phyloP scores from a whole-genome alignment of 2,329 filamentous ascomycete genomes.

The Neoarthrinium moseri region DNA sequence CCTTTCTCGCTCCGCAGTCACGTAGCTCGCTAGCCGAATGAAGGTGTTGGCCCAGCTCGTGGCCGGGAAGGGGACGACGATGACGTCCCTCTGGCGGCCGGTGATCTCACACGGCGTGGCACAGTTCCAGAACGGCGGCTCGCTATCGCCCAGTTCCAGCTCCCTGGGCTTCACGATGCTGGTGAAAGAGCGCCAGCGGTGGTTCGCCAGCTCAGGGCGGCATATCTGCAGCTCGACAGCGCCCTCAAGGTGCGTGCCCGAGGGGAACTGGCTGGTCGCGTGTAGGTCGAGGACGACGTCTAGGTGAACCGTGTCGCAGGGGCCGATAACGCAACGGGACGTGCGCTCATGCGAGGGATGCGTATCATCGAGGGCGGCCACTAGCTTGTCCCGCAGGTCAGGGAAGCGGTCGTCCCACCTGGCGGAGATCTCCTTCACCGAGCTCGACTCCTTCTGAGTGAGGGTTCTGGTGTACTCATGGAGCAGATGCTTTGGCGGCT shows the following conservation, averaged over 20 bases:
- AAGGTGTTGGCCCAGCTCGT: conserved; percentile 59
- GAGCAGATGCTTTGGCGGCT: conserved; percentile 42
- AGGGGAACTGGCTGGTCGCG: conserved; percentile 55
- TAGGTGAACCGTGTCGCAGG: conserved; percentile 61
- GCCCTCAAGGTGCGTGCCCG: conserved; percentile 59
- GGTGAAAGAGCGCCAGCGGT: conserved; percentile 61
- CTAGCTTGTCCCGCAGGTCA: conserved; percentile 51
- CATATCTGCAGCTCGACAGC: conserved; percentile 59
- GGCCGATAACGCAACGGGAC: conserved; percentile 33
- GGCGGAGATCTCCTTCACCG: conserved; percentile 49
- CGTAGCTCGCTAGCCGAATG: conserved; percentile 53
- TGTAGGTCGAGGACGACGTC: conserved; percentile 60
- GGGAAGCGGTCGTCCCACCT: conserved; percentile 61
- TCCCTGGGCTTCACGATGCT: conserved; percentile 56
- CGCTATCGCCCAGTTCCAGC: conserved; percentile 41
- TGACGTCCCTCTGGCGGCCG: conserved; percentile 32
- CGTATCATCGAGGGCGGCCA: conserved; percentile 46
- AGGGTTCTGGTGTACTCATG: conserved; percentile 59
- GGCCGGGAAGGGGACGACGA: conserved; percentile 57
- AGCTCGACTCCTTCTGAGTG: conserved; percentile 55
- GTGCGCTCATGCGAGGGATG: conserved; percentile 28
- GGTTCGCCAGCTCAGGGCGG: conserved; percentile 50
- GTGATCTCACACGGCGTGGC: conserved; percentile 44
- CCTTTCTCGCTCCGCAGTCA: conserved; percentile 30
- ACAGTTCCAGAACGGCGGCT: conserved; percentile 43